phyloP scores from a whole-genome alignment of 2,329 filamentous ascomycete species.

The Huntiella omanensis region DNA sequence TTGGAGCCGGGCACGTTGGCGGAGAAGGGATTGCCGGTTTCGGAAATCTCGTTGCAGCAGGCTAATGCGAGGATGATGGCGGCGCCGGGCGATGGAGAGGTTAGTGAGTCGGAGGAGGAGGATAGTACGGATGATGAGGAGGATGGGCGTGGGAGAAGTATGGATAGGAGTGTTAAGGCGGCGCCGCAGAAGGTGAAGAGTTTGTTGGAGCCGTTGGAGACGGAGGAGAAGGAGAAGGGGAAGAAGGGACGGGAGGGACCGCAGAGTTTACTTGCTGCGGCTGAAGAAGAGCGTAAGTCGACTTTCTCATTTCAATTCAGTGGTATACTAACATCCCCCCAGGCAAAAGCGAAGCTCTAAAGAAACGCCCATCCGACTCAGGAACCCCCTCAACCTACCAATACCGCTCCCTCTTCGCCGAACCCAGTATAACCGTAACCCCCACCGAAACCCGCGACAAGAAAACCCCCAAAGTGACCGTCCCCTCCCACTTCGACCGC shows the following conservation, averaged over 20 bases:
- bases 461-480: constrained; percentile 30
- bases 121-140: constrained; percentile 44
- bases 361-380: constrained; percentile 13
- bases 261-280: constrained; percentile 49
- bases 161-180: constrained; percentile 20
- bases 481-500: constrained; percentile 68
- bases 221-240: background rate
- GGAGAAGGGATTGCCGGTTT: constrained; percentile 36
- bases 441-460: no score
- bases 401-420: constrained; percentile 45
- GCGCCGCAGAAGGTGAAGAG: background rate
- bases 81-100: constrained; percentile 26
- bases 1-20: constrained; percentile 54
- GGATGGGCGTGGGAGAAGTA: constrained; percentile 39
- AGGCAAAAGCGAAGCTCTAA: constrained; percentile 4
- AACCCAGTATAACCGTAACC: constrained; percentile 48
- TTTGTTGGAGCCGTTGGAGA: constrained; percentile 18
- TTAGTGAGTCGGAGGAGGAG: constrained; percentile 47
- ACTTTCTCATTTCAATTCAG: no score
- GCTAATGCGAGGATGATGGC: background rate
- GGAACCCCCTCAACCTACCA: constrained; percentile 29
- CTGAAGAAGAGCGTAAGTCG: constrained; percentile 64
- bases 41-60: background rate
- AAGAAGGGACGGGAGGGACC: constrained; percentile 19
- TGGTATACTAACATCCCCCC: background rate